Base-by-base conservation (phyloP, 139 green algal genomes). In the Pseudopediastrum boryanum region DNA sequence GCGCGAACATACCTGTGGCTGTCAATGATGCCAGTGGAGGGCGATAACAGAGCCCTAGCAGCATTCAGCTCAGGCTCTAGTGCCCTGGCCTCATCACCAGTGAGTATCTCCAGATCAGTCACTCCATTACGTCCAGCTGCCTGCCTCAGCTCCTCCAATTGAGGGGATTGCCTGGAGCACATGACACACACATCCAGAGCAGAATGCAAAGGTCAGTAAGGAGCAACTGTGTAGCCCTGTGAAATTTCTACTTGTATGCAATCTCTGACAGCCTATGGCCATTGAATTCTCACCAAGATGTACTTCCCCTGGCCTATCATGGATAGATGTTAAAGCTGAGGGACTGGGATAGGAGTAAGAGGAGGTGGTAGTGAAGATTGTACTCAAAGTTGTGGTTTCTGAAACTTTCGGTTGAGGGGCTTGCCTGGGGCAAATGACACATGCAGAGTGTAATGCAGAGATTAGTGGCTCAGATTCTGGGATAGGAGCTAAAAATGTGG, bases 21-120 rank as follows among this genome's bases (percentile, higher is more conserved):
- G 87, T 95, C 91, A 2, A 98, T 21, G 33, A 98, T 94, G 75
- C 92, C 93, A 4, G 94, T 97, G 35, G 81, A 91, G 1, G 94
- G 92, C 25, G 94, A 98, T 50, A 91, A 81, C 73, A 98, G 71
- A 3, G 87, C 94, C 0, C 39, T 52, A 29, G 64, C 52, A 33
- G 86, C 93, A 1, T 38, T 41, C 33, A 95, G 80, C 16, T 68
- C 85, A 1, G 94, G 94, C 87, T 98, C 93, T 80, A 95, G 63
- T 3, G 42, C 43, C 2, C 10, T 23, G 7, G 78, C 90, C 36
- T 93, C 82, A 2, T 41, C n/a, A 4, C 16, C 58, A 9, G 77
- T 83, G 6, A 98, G 70, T 75, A 82, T 79, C 61, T 82, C 36
- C 61, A 98, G 81, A 76, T 95, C 91, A 12, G 63, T 25, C 61